phyloP scores from a whole-genome alignment of 371 early-diverging fungal species.

The Lichtheimia ornata region DNA sequence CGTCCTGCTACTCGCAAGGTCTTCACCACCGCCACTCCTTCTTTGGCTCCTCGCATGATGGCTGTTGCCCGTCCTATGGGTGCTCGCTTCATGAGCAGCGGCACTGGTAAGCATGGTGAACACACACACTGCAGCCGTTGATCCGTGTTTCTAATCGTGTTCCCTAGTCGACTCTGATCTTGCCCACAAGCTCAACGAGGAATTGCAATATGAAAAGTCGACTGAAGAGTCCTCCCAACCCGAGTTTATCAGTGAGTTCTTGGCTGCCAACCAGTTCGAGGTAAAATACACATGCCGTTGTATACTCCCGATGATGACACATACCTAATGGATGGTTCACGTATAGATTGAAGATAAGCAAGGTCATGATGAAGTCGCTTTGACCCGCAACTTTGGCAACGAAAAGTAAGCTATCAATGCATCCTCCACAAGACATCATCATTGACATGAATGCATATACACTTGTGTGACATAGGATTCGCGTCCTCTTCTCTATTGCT shows the following conservation, averaged over 20 bases:
- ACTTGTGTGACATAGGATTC: conserved; percentile 54
- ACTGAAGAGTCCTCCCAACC: conserved; percentile 62
- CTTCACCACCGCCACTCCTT: conserved; percentile 16
- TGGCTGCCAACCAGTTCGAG: conserved; percentile 77
- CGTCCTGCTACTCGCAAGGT: conserved; percentile 29
- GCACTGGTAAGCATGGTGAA: conserved; percentile 29
- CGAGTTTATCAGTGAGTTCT: conserved; percentile 78
- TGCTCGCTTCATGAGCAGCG: conserved; percentile 27
- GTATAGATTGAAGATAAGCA: conserved; percentile 77
- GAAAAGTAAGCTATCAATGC: conserved; percentile 71
- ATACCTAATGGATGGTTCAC: too few relatives aligned
- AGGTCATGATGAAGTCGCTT: conserved; percentile 79
- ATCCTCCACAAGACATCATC: too few relatives aligned
- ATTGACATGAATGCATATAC: too few relatives aligned
- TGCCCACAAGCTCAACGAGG: conserved; percentile 70
- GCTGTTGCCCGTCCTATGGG: conserved; percentile 25
- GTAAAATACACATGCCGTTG: conserved; percentile 33
- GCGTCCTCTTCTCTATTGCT: conserved; percentile 83
- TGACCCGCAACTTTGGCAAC: conserved; percentile 86
- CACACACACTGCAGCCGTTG: background rate
- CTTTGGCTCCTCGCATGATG: conserved; percentile 26
- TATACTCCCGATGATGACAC: background rate
- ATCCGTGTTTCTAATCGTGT: background rate
- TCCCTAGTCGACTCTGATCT: conserved; percentile 67
- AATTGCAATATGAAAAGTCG: conserved; percentile 82